Evolutionary conservation across 352 stramenopile species (phyloP), one percentile per base, ranked within the genome.

Genomic region (Pythium sukuiense): DNA sequence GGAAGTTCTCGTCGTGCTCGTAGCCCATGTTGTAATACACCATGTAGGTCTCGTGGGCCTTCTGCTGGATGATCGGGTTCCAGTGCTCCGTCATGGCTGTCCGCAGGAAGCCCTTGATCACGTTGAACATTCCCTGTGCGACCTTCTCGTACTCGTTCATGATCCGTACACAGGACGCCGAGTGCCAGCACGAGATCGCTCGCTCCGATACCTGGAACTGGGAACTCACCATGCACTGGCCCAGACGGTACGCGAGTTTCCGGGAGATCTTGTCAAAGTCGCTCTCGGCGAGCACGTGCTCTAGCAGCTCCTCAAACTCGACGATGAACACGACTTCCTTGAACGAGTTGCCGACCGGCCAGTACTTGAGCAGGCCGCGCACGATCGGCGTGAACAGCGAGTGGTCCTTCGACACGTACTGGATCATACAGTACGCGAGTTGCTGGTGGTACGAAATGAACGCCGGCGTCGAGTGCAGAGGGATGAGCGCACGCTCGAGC

Each of bases 1-100:
- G 41, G 45, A 81, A 62, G 57, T 57, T 62, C 32, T 90, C 83
- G 59, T 91, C 87, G 24, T 70, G 90, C 68, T 93, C 87, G 75
- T 95, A 95, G 26, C 87, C 87, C 87, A 95, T 95, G 70, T 95
- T 95, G 80, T 95, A 95, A 59, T 95, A 95, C 63, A 92, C 79
- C 52, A 84, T 92, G 66, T 95, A 95, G 57, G 87, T 92, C 63
- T 92, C 85, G 41, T 90, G 85, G 35, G 83, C 83, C 69, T 93
- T 93, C 62, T 93, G 85, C 71, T 93, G 87, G 59, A 92, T 95
- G 39, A 93, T 73, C 45, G 74, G 75, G 74, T 95, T 95, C 87
- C 87, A 95, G 70, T 95, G 87, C 33, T 73, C 67, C 49, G 71
- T 67, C 54, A 79, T 76, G 5, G 85, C 81, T 45, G 59, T 67